These are phyloP conservation scores for Gossypium anomalum DNA, from an alignment of 345 rosid genomes.

Conservation along the genomic window DNA sequence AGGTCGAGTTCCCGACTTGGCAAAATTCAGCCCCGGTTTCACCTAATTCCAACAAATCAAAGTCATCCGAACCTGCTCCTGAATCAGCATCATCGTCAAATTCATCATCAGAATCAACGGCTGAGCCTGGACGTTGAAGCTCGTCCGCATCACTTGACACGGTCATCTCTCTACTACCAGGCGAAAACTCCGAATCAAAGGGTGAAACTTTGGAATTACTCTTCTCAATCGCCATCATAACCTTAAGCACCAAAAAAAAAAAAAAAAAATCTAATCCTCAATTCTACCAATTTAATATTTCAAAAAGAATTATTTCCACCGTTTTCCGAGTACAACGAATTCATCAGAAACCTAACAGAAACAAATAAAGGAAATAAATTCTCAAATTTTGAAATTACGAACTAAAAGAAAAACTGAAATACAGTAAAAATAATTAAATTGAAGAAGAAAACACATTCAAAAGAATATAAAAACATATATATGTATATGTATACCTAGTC, in stretches of 20 bases:
- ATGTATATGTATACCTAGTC: not conserved
- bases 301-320: conserved; percentile 2
- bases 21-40: conserved; percentile 90
- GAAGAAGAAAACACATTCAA: not conserved
- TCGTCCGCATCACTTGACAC: conserved; percentile 76
- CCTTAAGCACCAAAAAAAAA: conserved; percentile 3
- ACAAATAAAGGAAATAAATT: conserved; percentile 16
- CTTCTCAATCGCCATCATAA: conserved; percentile 98
- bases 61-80: conserved; percentile 96
- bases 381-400: conserved; percentile 18
- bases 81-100: conserved; percentile 82
- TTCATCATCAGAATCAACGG: conserved; percentile 62
- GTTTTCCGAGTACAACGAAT: not conserved
- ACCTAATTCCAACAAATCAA: conserved; percentile 86
- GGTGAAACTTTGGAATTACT: conserved; percentile 66
- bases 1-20: conserved; percentile 73
- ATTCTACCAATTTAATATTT: conserved; percentile 12
- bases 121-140: conserved; percentile 46
- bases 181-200: conserved; percentile 79
- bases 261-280: conserved; percentile 9
- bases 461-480: not conserved
- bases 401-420: not conserved
- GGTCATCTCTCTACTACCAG: conserved; percentile 59
- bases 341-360: conserved; percentile 37
- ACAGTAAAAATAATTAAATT: not conserved